Evolutionary conservation across 495 filamentous ascomycete species (phyloP).

Genomic region (Neurospora sp.): DNA sequence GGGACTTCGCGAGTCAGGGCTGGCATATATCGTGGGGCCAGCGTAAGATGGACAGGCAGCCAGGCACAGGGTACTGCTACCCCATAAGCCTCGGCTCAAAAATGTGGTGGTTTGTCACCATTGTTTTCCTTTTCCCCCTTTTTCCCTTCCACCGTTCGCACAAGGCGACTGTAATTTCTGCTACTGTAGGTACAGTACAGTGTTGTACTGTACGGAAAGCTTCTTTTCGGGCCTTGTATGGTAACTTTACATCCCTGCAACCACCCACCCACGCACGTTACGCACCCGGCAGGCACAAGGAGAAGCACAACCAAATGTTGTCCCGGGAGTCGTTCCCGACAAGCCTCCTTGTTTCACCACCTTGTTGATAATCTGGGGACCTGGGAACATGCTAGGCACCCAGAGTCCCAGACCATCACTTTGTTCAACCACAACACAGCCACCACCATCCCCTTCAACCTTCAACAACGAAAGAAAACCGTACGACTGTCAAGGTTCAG

Average conservation of each 20-base stretch:
- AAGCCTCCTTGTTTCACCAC: background rate
- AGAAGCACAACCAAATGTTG: background rate
- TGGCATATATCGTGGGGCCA: background rate
- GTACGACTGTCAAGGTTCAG: background rate
- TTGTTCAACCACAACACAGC: background rate
- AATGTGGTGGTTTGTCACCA: background rate
- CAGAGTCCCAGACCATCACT: background rate
- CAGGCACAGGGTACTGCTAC: background rate
- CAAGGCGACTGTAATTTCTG: background rate
- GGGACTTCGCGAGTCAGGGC: background rate
- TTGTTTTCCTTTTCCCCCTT: background rate
- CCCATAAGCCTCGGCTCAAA: background rate
- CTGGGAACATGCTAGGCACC: background rate
- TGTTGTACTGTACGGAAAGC: background rate
- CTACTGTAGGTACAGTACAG: background rate
- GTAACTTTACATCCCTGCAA: background rate
- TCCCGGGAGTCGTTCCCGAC: background rate
- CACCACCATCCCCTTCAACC: background rate
- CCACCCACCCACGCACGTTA: background rate
- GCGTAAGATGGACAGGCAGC: background rate
- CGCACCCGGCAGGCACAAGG: background rate
- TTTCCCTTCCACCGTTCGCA: background rate
- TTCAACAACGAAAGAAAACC: background rate
- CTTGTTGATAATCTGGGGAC: background rate
- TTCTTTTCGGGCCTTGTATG: background rate